Evolutionary conservation across 352 stramenopile species (phyloP), one percentile per base, ranked within the genome.

Genomic region (Pythium coloratum): DNA sequence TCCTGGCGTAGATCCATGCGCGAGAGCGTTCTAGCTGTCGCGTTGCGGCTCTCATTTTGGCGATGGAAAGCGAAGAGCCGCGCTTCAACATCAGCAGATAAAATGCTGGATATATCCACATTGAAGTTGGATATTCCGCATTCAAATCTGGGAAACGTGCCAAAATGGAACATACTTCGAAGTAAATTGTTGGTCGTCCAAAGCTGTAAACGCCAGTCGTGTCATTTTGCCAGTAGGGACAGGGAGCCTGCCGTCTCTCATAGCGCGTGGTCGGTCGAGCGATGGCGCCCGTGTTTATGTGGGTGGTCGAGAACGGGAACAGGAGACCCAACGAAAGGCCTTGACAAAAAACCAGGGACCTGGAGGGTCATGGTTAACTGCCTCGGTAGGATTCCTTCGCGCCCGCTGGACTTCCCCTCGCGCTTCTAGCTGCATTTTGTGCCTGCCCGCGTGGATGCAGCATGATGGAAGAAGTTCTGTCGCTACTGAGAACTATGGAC

Each of bases 401-500:
- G 28, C 28, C 28, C 28, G 3, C 28, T 30, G 28, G 28, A 30
- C 28, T 30, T 30, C 28, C 3, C 28, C 28, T 30, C 28, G 28
- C 28, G 28, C 28, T 30, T 30, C 28, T 30, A 5, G 3, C 28
- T 30, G 28, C 3, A 2, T 30, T 30, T 30, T 30, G 28, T 30
- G 28, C 28, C 28, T 30, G 28, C 28, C 28, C 28, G 3, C 28
- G 28, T 30, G 28, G 28, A 30, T 30, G 18, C 26, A 34, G 6
- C 20, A 71, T 71, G 66, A 67, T 71, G 66, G 42, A 57, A 54
- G 66, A 71, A 38, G 62, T 67, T 12, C 32, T 71, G 16, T 34
- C 66, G 40, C 58, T 71, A 6, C 30, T 71, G 40, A 6, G 10
- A 18, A 47, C 40, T 3, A 53, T 38, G 50, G 40, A 56, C 20